These are phyloP conservation scores for Malassezia sp. DNA, from an alignment of 1,284 basidiomycete species.

Conservation along the genomic window DNA sequence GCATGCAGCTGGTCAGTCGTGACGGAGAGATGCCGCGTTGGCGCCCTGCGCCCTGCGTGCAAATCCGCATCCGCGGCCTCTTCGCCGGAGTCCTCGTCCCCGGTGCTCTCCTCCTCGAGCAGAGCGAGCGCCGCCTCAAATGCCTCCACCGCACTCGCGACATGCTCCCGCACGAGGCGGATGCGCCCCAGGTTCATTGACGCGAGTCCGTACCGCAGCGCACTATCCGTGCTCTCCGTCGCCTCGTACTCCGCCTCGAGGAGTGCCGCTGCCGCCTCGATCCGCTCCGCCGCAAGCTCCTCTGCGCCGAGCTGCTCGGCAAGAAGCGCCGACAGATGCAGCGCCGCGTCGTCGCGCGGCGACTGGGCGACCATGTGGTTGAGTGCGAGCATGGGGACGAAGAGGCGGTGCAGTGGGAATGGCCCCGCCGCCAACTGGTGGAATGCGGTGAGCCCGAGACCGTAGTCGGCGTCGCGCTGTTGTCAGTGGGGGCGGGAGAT, in stretches of 20 bases:
- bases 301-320: conserved; percentile 70
- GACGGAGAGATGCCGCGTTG: neutral
- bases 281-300: conserved; percentile 55
- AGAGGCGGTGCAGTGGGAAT: conserved; percentile 45
- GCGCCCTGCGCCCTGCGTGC: neutral
- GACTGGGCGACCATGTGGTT: conserved; percentile 62
- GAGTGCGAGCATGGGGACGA: conserved; percentile 60
- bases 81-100: conserved; percentile 41
- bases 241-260: conserved; percentile 81
- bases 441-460: conserved; percentile 59
- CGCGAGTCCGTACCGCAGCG: conserved; percentile 68
- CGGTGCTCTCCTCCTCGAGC: conserved; percentile 52
- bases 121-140: conserved; percentile 66
- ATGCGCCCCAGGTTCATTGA: conserved; percentile 72
- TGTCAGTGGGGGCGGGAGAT: too few species aligned
- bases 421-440: conserved; percentile 42
- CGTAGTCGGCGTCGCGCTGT: conserved; percentile 72
- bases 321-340: conserved; percentile 75
- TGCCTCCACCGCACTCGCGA: conserved; percentile 57
- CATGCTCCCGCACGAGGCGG: conserved; percentile 56
- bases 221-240: conserved; percentile 64
- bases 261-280: conserved; percentile 59
- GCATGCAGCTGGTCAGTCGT: conserved; percentile 4
- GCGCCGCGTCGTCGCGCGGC: conserved; percentile 61
- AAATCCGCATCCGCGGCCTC: conserved; percentile 49